Conservation (phyloP, 768 basidiomycete species). For the Dioszegia hungarica region DNA sequence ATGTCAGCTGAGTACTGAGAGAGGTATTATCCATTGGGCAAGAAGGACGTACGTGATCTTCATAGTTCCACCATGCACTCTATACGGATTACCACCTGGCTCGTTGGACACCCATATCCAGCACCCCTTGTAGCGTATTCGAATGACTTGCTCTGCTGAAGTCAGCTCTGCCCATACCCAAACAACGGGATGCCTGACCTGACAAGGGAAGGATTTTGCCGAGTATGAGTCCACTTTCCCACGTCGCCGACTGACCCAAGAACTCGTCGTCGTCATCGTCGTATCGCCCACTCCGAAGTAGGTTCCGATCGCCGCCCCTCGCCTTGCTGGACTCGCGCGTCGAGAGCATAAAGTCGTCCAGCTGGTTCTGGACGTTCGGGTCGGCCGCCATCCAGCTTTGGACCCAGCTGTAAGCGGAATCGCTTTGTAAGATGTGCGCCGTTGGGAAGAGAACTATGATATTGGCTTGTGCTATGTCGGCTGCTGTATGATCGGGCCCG, state of each 20-base stretch:
- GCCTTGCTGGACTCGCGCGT: constrained; percentile 9
- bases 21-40: not conserved
- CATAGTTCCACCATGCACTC: not conserved
- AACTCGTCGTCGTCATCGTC: not conserved
- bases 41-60: not conserved
- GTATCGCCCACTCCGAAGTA: not conserved
- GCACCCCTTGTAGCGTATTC: constrained; percentile 17
- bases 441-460: constrained; percentile 26
- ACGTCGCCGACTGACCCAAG: constrained; percentile 12
- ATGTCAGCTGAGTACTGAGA: constrained; percentile 1
- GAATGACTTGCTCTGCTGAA: constrained; percentile 5
- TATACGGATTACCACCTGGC: not conserved
- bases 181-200: constrained; percentile 9
- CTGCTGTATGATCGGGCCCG: too few species aligned
- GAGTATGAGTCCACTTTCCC: constrained; percentile 13
- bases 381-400: constrained; percentile 30
- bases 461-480: not conserved
- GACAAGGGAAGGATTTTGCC: constrained; percentile 23
- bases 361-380: constrained; percentile 18
- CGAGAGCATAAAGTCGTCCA: constrained; percentile 21
- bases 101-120: constrained; percentile 16
- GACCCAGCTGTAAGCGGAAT: constrained; percentile 30
- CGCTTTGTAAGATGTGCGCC: constrained; percentile 16
- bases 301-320: not conserved
- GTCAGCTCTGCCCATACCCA: not conserved